Base-by-base conservation (phyloP, 108 stramenopile genomes). In the Schizochytrium sp. region DNA sequence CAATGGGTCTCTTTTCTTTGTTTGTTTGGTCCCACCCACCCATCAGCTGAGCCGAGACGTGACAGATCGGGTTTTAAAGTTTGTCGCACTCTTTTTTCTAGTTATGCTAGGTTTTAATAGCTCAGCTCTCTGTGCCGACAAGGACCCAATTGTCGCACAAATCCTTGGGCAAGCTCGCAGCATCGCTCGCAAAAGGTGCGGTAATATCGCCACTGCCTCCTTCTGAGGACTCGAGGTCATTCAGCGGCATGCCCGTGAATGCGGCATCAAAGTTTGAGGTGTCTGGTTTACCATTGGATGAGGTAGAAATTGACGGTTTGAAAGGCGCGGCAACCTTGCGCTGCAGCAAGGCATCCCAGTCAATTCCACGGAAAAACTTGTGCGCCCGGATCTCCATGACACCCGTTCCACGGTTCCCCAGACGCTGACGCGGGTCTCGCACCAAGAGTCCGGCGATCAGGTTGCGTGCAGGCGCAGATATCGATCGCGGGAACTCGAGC, bases 261-360 rank as follows among this genome's bases (percentile, higher is more conserved):
- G n/a, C 48, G 23, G 76, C 19, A 23, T 83, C 76, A 34, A 83
- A 83, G 28, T 83, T 83, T 14, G 76, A 83, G 48, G 76, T 83
- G 51, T 83, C 76, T 1, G 51, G 76, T 6, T 83, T 47, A 3
- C 45, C 45, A 8, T 53, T 5, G 18, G 19, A 18, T 6, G 51
- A 8, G 28, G n/a, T 25, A 0, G 12, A 6, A 23, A 83, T 47
- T 4, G 19, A 6, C 12, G 87, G 87, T 5, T 2, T 57, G 53
- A 23, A 87, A 29, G 57, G 41, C 16, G 87, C 6, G 10, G 47
- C n/a, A 5, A 87, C 34, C 53, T 57, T 12, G 57, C 57, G 5
- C 55, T 94, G 94, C 23, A 95, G 89, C 19, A 87, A 18, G 5
- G 6, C 12, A 6, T 87, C 87, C 87, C 87, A 87, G 19, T 63